These are phyloP conservation scores for Ustilago shanxiensis DNA, from an alignment of 1,284 basidiomycete species.

Conservation along the genomic window DNA sequence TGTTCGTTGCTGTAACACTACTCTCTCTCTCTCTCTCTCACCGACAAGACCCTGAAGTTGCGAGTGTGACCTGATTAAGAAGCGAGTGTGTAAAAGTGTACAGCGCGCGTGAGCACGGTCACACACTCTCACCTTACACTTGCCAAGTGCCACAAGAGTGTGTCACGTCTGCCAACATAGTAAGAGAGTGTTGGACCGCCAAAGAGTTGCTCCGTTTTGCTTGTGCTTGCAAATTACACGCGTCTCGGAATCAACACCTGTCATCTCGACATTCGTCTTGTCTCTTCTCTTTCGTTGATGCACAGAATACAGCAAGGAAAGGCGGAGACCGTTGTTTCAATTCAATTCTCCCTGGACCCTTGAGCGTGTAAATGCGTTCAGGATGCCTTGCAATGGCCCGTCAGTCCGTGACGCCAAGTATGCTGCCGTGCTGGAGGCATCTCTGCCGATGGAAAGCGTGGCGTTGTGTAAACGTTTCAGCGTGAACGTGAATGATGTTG, in stretches of 20 bases:
- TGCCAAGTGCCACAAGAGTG: too few species aligned
- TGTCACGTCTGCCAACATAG: too few species aligned
- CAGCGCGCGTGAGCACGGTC: conserved; percentile 1
- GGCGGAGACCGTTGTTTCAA: too few species aligned
- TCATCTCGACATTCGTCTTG: neutral
- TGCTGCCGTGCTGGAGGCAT: too few species aligned
- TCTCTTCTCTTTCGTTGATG: neutral
- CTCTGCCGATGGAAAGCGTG: too few species aligned
- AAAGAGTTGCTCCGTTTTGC: too few species aligned
- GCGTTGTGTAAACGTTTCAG: too few species aligned
- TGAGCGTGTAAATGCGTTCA: neutral
- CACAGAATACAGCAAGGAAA: neutral
- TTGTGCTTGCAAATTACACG: neutral
- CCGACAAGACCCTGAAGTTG: neutral
- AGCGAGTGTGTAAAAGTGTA: neutral
- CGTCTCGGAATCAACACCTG: neutral
- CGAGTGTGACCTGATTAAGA: neutral
- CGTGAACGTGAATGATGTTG: neutral
- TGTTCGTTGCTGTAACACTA: too few species aligned
- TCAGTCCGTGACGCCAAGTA: too few species aligned
- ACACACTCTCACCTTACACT: neutral
- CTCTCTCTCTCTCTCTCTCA: too few species aligned
- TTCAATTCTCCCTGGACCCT: neutral
- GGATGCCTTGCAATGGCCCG: too few species aligned
- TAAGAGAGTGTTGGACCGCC: neutral